Evolutionary conservation across 441 rosid species (phyloP).

Genomic region (Croton setiger): DNA sequence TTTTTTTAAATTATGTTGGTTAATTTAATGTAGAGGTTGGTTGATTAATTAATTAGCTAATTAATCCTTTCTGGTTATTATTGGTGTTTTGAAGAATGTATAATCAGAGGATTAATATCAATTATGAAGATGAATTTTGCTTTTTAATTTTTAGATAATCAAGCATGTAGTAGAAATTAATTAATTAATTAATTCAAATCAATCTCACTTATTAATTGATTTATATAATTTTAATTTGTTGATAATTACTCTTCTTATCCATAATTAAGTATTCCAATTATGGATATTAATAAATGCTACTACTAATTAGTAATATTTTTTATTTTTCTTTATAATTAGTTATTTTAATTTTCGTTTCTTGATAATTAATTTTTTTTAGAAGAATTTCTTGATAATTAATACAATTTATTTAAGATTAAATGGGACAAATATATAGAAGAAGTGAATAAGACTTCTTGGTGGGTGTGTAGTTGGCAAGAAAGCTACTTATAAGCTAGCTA

Average conservation of each 20-base stretch:
- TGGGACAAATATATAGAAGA: neutral
- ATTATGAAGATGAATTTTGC: neutral
- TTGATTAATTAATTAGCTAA: neutral
- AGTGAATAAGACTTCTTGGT: slow-evolving; percentile 9
- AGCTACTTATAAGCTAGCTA: slow-evolving; percentile 23
- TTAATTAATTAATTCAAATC: neutral
- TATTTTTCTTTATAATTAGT: no score
- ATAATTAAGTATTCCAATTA: no score
- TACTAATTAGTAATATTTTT: no score
- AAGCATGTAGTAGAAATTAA: neutral
- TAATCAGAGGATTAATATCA: slow-evolving; percentile 16
- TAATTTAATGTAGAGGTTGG: neutral
- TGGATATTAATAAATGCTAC: no score
- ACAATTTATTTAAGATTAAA: neutral
- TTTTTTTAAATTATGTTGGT: no score
- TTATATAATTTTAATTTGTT: neutral
- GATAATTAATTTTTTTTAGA: no score
- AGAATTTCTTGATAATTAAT: neutral
- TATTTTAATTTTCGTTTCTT: neutral
- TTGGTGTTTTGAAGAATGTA: slow-evolving; percentile 19
- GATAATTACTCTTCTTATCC: neutral
- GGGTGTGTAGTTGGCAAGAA: slow-evolving; percentile 34
- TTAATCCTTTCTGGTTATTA: slow-evolving; percentile 10
- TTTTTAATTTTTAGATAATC: neutral
- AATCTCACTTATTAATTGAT: neutral